phyloP scores from a whole-genome alignment of 371 early-diverging fungal species.

The Circinella minor region DNA sequence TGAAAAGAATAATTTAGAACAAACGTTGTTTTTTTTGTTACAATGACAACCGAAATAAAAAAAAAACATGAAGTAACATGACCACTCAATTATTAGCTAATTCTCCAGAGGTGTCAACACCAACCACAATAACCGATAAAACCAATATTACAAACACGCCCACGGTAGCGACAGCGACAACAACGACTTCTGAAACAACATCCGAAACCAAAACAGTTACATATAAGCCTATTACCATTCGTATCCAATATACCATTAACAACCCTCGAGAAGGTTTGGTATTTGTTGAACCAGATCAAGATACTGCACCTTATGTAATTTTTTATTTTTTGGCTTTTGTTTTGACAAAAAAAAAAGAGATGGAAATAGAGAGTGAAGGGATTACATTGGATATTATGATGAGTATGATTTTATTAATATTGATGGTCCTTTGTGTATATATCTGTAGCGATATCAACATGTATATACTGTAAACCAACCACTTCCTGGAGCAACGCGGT shows the following conservation, averaged over 20 bases:
- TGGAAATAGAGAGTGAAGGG: too few relatives aligned
- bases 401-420: too few relatives aligned
- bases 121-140: background rate
- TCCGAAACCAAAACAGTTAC: constrained; percentile 17
- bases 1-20: background rate
- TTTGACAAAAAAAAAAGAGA: too few relatives aligned
- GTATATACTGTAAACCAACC: constrained; percentile 82
- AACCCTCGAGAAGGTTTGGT: constrained; percentile 59
- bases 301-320: constrained; percentile 62
- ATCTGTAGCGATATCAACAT: constrained; percentile 61
- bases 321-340: background rate
- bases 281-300: constrained; percentile 63
- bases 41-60: constrained; percentile 12
- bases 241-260: constrained; percentile 57
- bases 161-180: background rate
- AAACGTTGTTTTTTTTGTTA: background rate
- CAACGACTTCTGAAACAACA: constrained; percentile 1
- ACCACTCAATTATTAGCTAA: background rate
- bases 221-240: constrained; percentile 51
- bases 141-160: background rate
- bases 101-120: background rate
- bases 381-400: too few relatives aligned
- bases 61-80: too few relatives aligned
- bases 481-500: constrained; percentile 75
- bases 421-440: background rate